Base-by-base conservation (phyloP, 805 yeast species). In the Saccharomycopsis babjevae region DNA sequence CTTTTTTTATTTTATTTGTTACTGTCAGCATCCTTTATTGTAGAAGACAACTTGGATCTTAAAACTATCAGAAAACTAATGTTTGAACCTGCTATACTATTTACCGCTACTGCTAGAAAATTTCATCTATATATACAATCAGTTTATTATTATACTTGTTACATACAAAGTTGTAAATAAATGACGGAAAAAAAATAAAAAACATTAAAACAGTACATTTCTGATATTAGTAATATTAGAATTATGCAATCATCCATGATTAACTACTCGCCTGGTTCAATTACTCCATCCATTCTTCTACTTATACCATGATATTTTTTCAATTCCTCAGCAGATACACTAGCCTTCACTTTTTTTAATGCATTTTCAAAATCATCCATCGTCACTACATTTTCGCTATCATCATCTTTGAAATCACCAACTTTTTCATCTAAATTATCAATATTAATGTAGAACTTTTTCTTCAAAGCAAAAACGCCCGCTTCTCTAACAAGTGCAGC, bases 401-500 rank as follows among this genome's bases (percentile, higher is more conserved):
- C 64, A 59, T 69, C 61, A 7, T 67, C 50, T 15, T 63, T 62
- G 34, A 67, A 68, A 69, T 72, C 71, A 72, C 76, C 69, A n/a
- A 76, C 70, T 60, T 76, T 68, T 58, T 79, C 82, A 56, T 83
- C 82, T n/a, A 72, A 79, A 62, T 76, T 67, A 63, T 76, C 75
- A 54, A 80, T 82, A 5, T 72, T 72, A 11, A 73, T 73, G 72
- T 87, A 88, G 65, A 88, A 85, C 67, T 80, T 84, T 71, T 84
- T 83, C 71, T 90, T 88, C 71, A 92, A 78, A 0, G 97, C 96
- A 58, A 82, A 74, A 5, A 91, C 94, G 66, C 96, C 91, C n/a
- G 98, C 96, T 70, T 94, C 98, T 68, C 97, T 80, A 1, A 89
- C 93, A 61, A 94, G 74, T 2, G 97, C 90, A 0, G 96, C 90